Evolutionary conservation across 192 early-diverging fungal genomes (phyloP), one percentile per base, ranked within the genome.

Genomic region (Podila horticola): DNA sequence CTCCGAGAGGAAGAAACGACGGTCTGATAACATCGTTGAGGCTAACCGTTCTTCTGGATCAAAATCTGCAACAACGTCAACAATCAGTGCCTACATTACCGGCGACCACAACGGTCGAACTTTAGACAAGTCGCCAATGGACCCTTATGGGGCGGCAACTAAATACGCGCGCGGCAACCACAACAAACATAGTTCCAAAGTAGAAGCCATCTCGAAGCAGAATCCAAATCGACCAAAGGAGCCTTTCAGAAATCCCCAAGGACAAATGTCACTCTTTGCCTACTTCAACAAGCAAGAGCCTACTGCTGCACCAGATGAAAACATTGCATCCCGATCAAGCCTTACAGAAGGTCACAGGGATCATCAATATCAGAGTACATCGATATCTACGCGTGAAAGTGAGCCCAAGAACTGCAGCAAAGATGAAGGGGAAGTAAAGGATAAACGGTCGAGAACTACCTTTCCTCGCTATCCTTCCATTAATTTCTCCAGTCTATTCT

Each of bases 401-500:
- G 48, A 26, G 22, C 10, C 20, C 26, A 58, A 9, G 28, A 22
- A 58, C 0, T 12, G 63, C 19, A 22, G 29, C n/a, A 64, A 20
- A 24, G 33, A 8, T 17, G n/a, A 29, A 55, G 15, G 29, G 22
- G 66, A 34, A 31, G 30, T n/a, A 34, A 22, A 17, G 2, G 19
- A 31, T 5, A 22, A 36, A 34, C 28, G 58, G 33, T 2, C 24
- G 2, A 57, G 13, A 50, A 51, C 31, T 62, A 38, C 19, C 0
- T 69, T 60, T 24, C 51, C 62, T 36, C 62, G 62, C 59, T 72
- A 64, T 52, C 77, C 77, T 20, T 73, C 77, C 12, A 81, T 81
- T 57, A 81, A 81, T 36, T 81, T 81, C 17, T 81, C 71, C 50
- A 73, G 38, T 4, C 62, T 81, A 0, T 81, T 81, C 50, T 12